phyloP scores from a whole-genome alignment of 148 eudicot genomes.

The Persicaria tinctoria region DNA sequence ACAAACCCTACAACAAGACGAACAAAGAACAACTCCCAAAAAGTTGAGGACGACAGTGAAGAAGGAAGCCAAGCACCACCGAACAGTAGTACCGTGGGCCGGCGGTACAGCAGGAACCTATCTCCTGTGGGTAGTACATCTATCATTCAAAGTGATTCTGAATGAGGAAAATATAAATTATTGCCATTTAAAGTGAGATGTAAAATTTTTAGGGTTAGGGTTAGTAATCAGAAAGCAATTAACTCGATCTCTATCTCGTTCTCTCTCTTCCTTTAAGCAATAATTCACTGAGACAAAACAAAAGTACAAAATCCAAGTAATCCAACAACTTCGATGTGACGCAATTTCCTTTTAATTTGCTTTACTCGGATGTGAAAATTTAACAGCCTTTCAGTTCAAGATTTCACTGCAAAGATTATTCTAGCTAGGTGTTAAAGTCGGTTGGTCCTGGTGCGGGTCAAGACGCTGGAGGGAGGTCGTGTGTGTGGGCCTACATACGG shows the following conservation, averaged over 20 bases:
- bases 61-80: too few relatives aligned
- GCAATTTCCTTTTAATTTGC: constrained; percentile 13
- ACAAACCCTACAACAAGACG: too few relatives aligned
- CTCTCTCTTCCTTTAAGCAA: constrained; percentile 17
- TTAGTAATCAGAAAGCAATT: background rate
- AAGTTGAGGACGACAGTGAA: too few relatives aligned
- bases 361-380: constrained; percentile 10
- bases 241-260: background rate
- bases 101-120: too few relatives aligned
- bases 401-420: constrained; percentile 2
- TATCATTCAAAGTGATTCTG: background rate
- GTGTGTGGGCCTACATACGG: too few relatives aligned
- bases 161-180: background rate
- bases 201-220: background rate
- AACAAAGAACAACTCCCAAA: too few relatives aligned
- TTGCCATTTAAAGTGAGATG: background rate
- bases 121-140: background rate
- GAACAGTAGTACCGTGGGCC: too few relatives aligned
- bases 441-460: too few relatives aligned
- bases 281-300: constrained; percentile 34
- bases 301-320: constrained; percentile 34
- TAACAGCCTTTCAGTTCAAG: background rate
- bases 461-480: too few relatives aligned
- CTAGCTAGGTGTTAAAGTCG: background rate
- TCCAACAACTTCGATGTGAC: constrained; percentile 38